A percentile compares a stretch with the other conserved stretches of the same genome.
Evolutionary conservation across 1,139 yeast species (phyloP).

Genomic region (Insectozyma bohioensis): DNA sequence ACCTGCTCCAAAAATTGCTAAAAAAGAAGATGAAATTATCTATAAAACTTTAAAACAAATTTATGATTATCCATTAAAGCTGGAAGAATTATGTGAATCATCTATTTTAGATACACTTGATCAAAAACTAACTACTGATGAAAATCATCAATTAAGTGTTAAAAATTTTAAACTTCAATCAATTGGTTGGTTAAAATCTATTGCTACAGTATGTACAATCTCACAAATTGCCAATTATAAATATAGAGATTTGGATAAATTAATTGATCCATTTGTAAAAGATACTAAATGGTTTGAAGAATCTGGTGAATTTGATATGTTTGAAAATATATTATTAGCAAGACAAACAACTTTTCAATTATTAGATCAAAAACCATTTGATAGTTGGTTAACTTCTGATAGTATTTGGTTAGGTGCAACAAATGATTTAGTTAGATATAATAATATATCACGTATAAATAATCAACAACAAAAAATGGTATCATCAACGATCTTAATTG

Average conservation of each 20-base stretch:
- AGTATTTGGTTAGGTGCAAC: constrained; percentile 27
- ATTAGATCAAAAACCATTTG: constrained; percentile 13
- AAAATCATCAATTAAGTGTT: constrained; percentile 8
- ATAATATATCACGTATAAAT: constrained; percentile 34
- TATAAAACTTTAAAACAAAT: constrained; percentile 48
- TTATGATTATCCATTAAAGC: constrained; percentile 27
- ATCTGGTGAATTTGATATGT: constrained; percentile 27
- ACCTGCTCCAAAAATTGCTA: constrained; percentile 38
- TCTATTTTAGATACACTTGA: constrained; percentile 20
- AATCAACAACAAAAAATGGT: constrained; percentile 48
- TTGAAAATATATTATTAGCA: constrained; percentile 43
- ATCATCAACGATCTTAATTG: constrained; percentile 48
- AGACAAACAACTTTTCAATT: constrained; percentile 37
- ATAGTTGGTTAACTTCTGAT: constrained; percentile 6
- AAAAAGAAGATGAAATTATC: constrained; percentile 39
- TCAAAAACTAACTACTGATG: constrained; percentile 15
- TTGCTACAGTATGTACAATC: constrained; percentile 30
- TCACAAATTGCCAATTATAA: constrained; percentile 8
- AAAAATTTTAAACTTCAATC: constrained; percentile 17
- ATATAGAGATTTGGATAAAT: constrained; percentile 1
- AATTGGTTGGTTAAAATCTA: constrained; percentile 33
- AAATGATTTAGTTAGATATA: constrained; percentile 44
- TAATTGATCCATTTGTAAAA: constrained; percentile 11
- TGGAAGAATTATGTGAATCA: constrained; percentile 17
- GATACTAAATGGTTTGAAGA: constrained; percentile 39